A percentile compares a stretch with the other conserved stretches of the same genome.
Evolutionary conservation across 257 asterid genomes (phyloP).

Genomic region (Nemophila menziesii): DNA sequence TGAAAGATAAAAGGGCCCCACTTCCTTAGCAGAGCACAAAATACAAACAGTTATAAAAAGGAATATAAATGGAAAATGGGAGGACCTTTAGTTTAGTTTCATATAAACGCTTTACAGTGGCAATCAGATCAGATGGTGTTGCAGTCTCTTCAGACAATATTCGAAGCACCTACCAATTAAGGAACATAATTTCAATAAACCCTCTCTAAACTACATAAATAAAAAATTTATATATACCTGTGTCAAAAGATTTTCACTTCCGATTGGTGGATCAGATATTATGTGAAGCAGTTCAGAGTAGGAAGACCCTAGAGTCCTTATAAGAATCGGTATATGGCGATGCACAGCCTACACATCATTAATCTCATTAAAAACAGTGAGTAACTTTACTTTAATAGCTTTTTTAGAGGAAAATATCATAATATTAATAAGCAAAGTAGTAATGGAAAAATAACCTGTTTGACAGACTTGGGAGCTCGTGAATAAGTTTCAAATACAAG

Average conservation of each 20-base stretch:
- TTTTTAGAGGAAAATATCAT: background rate
- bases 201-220: no score
- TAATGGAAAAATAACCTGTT: slow-evolving; percentile 61
- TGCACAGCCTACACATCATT: slow-evolving; percentile 59
- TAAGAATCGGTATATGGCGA: slow-evolving; percentile 75
- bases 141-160: slow-evolving; percentile 72
- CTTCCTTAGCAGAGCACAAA: slow-evolving; percentile 13
- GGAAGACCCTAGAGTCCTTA: slow-evolving; percentile 61
- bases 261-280: slow-evolving; percentile 82
- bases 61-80: background rate
- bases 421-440: slow-evolving; percentile 12
- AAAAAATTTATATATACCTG: no score
- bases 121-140: slow-evolving; percentile 68
- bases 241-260: slow-evolving; percentile 77
- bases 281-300: slow-evolving; percentile 63
- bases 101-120: slow-evolving; percentile 64
- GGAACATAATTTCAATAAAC: background rate
- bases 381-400: no score
- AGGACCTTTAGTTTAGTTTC: slow-evolving; percentile 80
- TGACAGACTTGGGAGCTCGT: slow-evolving; percentile 61
- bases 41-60: background rate
- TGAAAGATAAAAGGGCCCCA: slow-evolving; percentile 31
- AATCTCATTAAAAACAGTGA: no score
- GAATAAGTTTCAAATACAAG: slow-evolving; percentile 60
- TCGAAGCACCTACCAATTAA: slow-evolving; percentile 52